phyloP scores from a whole-genome alignment of 1,284 basidiomycete species.

The Malassezia dermatis region DNA sequence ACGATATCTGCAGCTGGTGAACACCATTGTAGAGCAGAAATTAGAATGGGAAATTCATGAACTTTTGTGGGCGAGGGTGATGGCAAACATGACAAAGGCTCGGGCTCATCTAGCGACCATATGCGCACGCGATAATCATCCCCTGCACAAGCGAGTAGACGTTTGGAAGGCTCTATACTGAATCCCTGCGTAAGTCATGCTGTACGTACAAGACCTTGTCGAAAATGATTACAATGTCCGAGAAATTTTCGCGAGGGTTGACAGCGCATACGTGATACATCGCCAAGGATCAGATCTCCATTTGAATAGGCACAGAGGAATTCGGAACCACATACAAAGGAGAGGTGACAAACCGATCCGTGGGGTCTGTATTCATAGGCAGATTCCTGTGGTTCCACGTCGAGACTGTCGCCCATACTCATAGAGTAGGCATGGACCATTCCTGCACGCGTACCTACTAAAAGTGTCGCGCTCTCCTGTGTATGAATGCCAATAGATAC shows the following conservation, averaged over 20 bases:
- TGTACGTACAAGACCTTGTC: conserved; percentile 7
- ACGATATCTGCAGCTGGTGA: background rate
- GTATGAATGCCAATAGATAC: background rate
- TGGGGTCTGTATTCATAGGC: background rate
- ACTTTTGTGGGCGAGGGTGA: background rate
- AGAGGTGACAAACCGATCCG: conserved; percentile 2
- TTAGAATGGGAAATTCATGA: background rate
- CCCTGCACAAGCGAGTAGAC: conserved; percentile 8
- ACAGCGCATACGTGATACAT: background rate
- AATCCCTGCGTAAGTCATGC: background rate
- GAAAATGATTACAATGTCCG: conserved; percentile 7
- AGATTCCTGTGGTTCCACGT: background rate
- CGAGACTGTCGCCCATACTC: background rate
- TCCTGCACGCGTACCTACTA: conserved; percentile 6
- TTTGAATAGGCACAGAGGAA: conserved; percentile 15
- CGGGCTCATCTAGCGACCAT: conserved; percentile 6
- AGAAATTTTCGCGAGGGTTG: background rate
- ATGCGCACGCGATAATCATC: conserved; percentile 12
- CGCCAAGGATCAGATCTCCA: conserved; percentile 9
- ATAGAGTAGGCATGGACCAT: background rate
- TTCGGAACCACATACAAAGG: background rate
- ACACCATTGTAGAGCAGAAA: background rate
- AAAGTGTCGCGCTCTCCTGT: background rate
- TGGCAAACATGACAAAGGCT: background rate
- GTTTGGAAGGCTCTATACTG: background rate